A percentile compares a stretch with the other conserved stretches of the same genome.
These are phyloP conservation scores for Russula dissimulans DNA, from an alignment of 768 basidiomycete species.

Conservation along the genomic window DNA sequence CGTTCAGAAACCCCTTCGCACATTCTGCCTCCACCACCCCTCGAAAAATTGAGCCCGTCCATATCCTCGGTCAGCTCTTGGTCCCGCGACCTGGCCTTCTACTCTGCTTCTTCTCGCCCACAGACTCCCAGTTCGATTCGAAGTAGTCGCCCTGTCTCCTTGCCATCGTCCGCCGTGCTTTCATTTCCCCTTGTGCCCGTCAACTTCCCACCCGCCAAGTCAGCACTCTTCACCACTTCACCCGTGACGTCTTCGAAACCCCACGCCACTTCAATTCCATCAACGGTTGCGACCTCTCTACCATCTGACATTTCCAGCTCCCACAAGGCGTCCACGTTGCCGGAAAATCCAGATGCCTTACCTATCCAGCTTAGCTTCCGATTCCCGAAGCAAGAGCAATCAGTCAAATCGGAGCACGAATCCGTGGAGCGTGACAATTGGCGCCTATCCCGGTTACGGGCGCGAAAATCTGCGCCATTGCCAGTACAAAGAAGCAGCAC, in stretches of 20 bases:
- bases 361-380: constrained; percentile 5
- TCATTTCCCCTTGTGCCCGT: background rate
- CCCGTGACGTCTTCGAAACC: background rate
- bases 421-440: constrained; percentile 9
- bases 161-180: background rate
- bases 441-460: constrained; percentile 1
- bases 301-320: background rate
- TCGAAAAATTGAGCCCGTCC: constrained; percentile 10
- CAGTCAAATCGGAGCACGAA: constrained; percentile 4
- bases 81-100: constrained; percentile 13
- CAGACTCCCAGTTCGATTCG: constrained; percentile 13
- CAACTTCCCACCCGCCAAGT: background rate
- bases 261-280: background rate
- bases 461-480: background rate
- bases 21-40: background rate
- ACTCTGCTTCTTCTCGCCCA: constrained; percentile 9
- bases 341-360: background rate
- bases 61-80: constrained; percentile 9
- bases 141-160: constrained; percentile 7
- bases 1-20: background rate
- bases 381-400: constrained; percentile 13
- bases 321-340: background rate
- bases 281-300: background rate
- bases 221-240: constrained; percentile 3
- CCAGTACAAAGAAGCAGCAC: constrained; percentile 5